Evolutionary conservation across 2,329 filamentous ascomycete species (phyloP), one percentile per base, ranked within the genome.

Genomic region (Trichoderma atrobrunneum): DNA sequence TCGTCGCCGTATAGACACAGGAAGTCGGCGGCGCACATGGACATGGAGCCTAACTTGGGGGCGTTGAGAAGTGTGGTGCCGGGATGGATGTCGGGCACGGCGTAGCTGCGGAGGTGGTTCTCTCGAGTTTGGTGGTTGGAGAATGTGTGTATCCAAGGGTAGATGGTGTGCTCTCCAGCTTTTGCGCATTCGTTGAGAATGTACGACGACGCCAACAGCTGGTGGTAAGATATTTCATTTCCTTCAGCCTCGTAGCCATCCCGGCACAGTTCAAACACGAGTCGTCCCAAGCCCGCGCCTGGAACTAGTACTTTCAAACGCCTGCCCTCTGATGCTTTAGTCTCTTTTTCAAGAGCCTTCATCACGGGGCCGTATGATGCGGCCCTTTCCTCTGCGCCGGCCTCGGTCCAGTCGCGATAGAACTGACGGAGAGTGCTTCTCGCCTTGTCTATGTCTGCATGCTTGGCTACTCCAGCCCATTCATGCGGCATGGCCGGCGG

Each of bases 161-260:
- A 93, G 66, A 99, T 86, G 10, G 85, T 89, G 81, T 94, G 93
- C 73, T 92, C 86, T 18, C 86, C 86, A 0, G 87, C 87, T 2
- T 80, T 78, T 0, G 84, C 77, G 5, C 91, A 93, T 76, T 86
- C 87, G 80, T 95, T 95, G 62, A 95, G 87, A 18, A 95, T 88
- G 78, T 93, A 91, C 0, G 88, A 89, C 7, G 93, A 97, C 1
- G 94, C 94, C 72, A 98, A 86, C n/a, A 99, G 88, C 80, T 97
- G 94, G 80, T 99, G 96, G 79, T 97, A 98, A 3, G 95, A 98
- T 74, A 98, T 97, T 82, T 99, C 93, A 79, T 98, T 98, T 32
- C 95, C 95, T 80, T 98, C 94, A 0, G 90, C 88, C 12, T 88
- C 84, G 80, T 90, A 97, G 12, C 96, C 95, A 1, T 84, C 85